A percentile compares a stretch with the other conserved stretches of the same genome.
phyloP scores from a whole-genome alignment of 805 yeast genomes.

The Yarrowia sp. region DNA sequence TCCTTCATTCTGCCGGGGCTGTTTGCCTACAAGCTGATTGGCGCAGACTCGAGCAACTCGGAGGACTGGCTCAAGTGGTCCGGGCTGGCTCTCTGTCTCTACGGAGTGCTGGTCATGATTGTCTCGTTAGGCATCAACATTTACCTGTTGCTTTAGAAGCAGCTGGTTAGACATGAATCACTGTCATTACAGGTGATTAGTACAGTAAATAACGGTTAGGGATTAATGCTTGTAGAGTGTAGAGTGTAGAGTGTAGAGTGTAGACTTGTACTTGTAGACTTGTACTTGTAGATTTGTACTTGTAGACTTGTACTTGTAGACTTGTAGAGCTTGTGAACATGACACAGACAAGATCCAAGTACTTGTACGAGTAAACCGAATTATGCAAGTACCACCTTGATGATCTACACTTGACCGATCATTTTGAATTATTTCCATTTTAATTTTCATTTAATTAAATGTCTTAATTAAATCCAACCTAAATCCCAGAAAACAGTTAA shows the following conservation, averaged over 20 bases:
- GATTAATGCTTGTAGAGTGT: background rate
- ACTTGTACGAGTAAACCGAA: no score
- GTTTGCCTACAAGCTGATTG: conserved; percentile 75
- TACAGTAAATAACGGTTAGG: conserved; percentile 27
- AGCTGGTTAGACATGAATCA: background rate
- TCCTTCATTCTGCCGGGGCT: conserved; percentile 90
- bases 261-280: background rate
- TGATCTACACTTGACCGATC: no score
- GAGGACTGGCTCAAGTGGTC: conserved; percentile 54
- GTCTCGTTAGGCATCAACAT: conserved; percentile 60
- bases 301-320: no score
- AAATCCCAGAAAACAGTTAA: background rate
- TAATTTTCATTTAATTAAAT: no score
- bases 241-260: background rate
- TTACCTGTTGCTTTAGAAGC: conserved; percentile 41
- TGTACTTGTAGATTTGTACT: no score
- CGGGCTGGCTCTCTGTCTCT: conserved; percentile 64
- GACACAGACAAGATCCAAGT: no score
- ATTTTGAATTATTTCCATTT: no score
- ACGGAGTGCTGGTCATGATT: conserved; percentile 76
- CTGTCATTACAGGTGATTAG: conserved; percentile 1
- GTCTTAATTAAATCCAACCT: background rate
- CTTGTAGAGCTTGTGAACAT: no score
- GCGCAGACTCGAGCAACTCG: conserved; percentile 37
- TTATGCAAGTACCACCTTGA: no score